Conservation (phyloP, 2,329 filamentous ascomycete genomes). For the Westerdykella ornata region DNA sequence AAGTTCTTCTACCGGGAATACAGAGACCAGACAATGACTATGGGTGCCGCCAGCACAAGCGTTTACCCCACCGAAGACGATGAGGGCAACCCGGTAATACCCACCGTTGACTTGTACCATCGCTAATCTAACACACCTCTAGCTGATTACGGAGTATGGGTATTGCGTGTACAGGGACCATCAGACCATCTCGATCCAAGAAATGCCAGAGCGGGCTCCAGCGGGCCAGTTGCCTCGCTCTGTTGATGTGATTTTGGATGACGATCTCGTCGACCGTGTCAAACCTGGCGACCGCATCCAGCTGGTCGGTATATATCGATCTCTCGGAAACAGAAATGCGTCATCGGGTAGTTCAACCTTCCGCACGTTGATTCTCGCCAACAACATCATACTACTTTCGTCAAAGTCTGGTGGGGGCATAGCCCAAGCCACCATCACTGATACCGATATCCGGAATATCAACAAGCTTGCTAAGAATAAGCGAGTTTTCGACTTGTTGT, state of each 20-base stretch:
- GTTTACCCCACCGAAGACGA: slow-evolving; percentile 94
- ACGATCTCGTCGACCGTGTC: slow-evolving; percentile 88
- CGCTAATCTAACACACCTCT: not conserved
- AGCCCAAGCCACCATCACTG: slow-evolving; percentile 84
- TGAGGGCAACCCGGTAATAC: slow-evolving; percentile 67
- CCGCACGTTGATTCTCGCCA: slow-evolving; percentile 87
- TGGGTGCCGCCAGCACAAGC: slow-evolving; percentile 76
- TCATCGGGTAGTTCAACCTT: slow-evolving; percentile 87
- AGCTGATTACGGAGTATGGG: slow-evolving; percentile 87
- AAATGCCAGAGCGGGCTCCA: slow-evolving; percentile 96
- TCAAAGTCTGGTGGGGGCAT: slow-evolving; percentile 95
- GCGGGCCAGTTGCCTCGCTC: slow-evolving; percentile 91
- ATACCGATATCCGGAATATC: slow-evolving; percentile 96
- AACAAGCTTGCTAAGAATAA: slow-evolving; percentile 95
- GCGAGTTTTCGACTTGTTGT: slow-evolving; percentile 85
- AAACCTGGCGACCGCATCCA: slow-evolving; percentile 96
- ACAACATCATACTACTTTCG: slow-evolving; percentile 89
- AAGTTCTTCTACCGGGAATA: slow-evolving; percentile 89
- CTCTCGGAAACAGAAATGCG: slow-evolving; percentile 88
- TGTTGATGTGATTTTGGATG: slow-evolving; percentile 93
- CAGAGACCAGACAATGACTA: slow-evolving; percentile 92
- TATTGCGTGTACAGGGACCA: slow-evolving; percentile 95
- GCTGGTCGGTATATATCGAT: slow-evolving; percentile 91
- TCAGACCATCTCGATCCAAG: slow-evolving; percentile 95
- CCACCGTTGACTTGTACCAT: slow-evolving; percentile 9